Evolutionary conservation across 345 rosid species (phyloP).

Genomic region (Balakata baccata): DNA sequence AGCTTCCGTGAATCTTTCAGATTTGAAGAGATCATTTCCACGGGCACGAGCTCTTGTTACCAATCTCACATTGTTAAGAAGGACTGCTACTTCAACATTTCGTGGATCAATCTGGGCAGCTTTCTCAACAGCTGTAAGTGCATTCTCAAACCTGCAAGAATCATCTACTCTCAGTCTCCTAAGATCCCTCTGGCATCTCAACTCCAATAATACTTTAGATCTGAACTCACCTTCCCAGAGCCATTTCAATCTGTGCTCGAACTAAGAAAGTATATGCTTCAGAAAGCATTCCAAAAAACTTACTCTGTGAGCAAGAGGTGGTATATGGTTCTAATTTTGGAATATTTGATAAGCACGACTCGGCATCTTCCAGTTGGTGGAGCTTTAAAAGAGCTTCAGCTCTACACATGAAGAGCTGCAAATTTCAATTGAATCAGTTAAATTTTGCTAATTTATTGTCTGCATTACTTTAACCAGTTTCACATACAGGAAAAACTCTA

Average conservation of each 20-base stretch:
- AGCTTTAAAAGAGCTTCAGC: constrained; percentile 91
- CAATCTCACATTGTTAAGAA: constrained; percentile 59
- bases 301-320: constrained; percentile 41
- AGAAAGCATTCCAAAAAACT: constrained; percentile 69
- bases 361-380: constrained; percentile 74
- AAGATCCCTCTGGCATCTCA: constrained; percentile 13
- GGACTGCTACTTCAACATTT: constrained; percentile 59
- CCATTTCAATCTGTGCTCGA: constrained; percentile 82
- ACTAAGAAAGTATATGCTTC: constrained; percentile 74
- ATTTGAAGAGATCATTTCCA: constrained; percentile 88
- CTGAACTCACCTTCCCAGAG: constrained; percentile 80
- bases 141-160: constrained; percentile 93
- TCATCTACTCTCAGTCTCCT: constrained; percentile 35
- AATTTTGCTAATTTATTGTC: constrained; percentile 15
- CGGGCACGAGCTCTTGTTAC: constrained; percentile 71
- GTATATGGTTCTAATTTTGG: constrained; percentile 48
- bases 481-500: background rate
- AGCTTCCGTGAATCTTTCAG: constrained; percentile 97
- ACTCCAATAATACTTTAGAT: constrained; percentile 11
- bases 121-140: constrained; percentile 72
- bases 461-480: constrained; percentile 3
- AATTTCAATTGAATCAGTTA: constrained; percentile 42
- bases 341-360: constrained; percentile 38
- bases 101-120: constrained; percentile 67
- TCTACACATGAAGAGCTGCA: constrained; percentile 95